Percentiles rank a stretch among this genome's conserved stretches.
Evolutionary conservation across 345 rosid species (phyloP).

Genomic region (Aquilaria sinensis): DNA sequence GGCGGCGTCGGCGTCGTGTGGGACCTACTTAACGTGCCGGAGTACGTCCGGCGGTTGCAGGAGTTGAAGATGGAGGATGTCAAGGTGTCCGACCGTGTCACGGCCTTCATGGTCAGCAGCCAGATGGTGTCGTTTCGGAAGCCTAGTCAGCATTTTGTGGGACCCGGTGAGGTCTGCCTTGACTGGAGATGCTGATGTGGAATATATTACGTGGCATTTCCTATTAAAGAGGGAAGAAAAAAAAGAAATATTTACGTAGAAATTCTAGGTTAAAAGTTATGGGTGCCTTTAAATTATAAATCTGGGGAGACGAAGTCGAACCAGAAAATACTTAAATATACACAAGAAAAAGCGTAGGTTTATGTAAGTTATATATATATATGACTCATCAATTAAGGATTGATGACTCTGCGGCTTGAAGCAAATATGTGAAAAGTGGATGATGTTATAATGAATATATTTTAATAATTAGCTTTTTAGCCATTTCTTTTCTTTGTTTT

Average conservation of each 20-base stretch:
- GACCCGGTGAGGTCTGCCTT: slow-evolving; percentile 57
- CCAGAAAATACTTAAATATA: slow-evolving; percentile 10
- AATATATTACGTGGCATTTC: neutral
- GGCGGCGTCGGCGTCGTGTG: slow-evolving; percentile 77
- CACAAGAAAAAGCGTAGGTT: no score
- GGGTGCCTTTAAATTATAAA: neutral
- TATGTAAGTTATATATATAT: slow-evolving; percentile 1
- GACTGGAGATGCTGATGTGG: slow-evolving; percentile 61
- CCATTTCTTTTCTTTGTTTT: no score
- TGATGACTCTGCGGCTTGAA: slow-evolving; percentile 1
- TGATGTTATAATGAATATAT: no score
- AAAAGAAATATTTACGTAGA: neutral
- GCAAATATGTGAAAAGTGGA: no score
- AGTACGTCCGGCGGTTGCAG: slow-evolving; percentile 68
- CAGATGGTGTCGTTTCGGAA: slow-evolving; percentile 81
- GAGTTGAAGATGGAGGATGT: slow-evolving; percentile 91
- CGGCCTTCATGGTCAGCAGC: slow-evolving; percentile 92
- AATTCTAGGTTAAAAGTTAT: neutral
- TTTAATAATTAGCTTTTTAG: no score
- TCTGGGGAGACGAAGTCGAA: slow-evolving; percentile 40
- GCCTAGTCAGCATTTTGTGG: slow-evolving; percentile 60
- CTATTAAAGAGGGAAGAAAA: neutral
- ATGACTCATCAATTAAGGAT: slow-evolving; percentile 2
- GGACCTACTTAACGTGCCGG: slow-evolving; percentile 84
- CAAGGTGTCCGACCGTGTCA: slow-evolving; percentile 69